Percentiles rank a stretch among this genome's conserved stretches.
These are phyloP conservation scores for Aspergillus sp. DNA, from an alignment of 2,329 filamentous ascomycete species.

Conservation along the genomic window DNA sequence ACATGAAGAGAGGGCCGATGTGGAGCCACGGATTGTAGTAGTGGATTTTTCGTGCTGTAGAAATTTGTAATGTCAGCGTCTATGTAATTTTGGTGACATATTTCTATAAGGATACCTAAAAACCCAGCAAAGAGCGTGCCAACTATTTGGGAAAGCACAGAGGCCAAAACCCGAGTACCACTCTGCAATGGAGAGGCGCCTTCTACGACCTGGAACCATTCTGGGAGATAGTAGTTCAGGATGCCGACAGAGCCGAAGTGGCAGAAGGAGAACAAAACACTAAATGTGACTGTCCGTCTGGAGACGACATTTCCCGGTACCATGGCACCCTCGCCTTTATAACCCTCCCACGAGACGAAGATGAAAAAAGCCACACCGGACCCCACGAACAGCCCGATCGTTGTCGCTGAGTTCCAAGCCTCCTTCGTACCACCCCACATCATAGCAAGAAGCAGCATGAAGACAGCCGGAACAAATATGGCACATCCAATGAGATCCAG, in stretches of 20 bases:
- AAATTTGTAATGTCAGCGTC: background rate
- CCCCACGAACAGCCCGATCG: background rate
- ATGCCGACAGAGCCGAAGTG: background rate
- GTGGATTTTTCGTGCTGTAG: background rate
- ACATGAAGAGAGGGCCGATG: background rate
- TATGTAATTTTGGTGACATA: too few relatives aligned
- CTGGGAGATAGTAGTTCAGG: background rate
- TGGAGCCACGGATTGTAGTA: background rate
- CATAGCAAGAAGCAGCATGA: background rate
- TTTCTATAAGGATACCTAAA: background rate
- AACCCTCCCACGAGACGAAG: slow-evolving; percentile 9
- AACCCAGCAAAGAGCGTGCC: background rate
- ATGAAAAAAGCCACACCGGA: background rate
- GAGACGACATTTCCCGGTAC: slow-evolving; percentile 8
- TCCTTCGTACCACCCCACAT: background rate
- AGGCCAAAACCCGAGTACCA: background rate
- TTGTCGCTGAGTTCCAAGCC: background rate
- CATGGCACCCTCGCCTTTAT: slow-evolving; percentile 9
- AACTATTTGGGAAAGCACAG: background rate
- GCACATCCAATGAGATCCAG: background rate
- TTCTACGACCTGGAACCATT: background rate
- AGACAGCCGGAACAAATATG: background rate
- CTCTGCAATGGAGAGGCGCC: background rate
- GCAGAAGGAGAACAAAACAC: background rate
- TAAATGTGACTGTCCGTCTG: background rate